Conservation (phyloP, 164 flowering plant genomes). For the Berberis vulgaris region DNA sequence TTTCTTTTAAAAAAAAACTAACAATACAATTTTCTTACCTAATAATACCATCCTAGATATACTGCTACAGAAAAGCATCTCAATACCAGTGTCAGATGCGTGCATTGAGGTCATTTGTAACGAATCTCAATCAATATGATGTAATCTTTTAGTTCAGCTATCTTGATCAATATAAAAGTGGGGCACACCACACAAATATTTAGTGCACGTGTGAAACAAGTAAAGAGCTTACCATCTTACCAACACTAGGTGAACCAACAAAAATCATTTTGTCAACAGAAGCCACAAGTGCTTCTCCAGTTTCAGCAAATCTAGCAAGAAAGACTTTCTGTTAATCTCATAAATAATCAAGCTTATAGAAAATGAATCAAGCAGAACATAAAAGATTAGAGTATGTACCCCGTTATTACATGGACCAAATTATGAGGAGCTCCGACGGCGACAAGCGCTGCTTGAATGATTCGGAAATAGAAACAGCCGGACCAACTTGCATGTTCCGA, state of each 20-base stretch:
- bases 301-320: slow-evolving; percentile 77
- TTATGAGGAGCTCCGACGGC: slow-evolving; percentile 95
- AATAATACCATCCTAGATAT: too few relatives aligned
- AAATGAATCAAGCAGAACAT: not conserved
- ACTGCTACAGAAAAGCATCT: not conserved
- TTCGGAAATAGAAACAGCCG: slow-evolving; percentile 81
- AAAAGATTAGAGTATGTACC: slow-evolving; percentile 36
- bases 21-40: too few relatives aligned
- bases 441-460: slow-evolving; percentile 88
- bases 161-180: too few relatives aligned
- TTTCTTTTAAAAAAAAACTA: too few relatives aligned
- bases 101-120: too few relatives aligned
- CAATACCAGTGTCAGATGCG: too few relatives aligned
- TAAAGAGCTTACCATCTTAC: slow-evolving; percentile 57
- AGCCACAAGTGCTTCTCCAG: slow-evolving; percentile 96
- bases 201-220: not conserved
- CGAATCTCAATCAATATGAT: too few relatives aligned
- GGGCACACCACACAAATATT: too few relatives aligned
- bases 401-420: slow-evolving; percentile 90
- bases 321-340: not conserved
- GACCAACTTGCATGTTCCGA: slow-evolving; percentile 99
- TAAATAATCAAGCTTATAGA: not conserved
- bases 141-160: too few relatives aligned
- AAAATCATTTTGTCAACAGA: slow-evolving; percentile 94
- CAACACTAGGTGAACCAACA: slow-evolving; percentile 98